Conservation (phyloP, 306 rosid genomes). For the Hippophae rhamnoides region DNA sequence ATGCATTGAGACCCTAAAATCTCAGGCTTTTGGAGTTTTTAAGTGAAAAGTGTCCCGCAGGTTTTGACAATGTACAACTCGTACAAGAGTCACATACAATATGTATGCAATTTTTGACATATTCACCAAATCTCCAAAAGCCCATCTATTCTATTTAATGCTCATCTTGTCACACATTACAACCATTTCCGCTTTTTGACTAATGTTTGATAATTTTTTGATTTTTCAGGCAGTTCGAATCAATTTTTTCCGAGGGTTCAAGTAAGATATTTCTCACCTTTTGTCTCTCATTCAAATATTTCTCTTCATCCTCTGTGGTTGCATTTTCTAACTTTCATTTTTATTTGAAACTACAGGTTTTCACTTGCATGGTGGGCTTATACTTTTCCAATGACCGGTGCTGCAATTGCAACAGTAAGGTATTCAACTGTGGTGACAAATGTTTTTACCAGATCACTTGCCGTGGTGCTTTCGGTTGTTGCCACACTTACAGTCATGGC, state of each 20-base stretch:
- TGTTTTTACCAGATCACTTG: slow-evolving; percentile 37
- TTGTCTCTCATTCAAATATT: neutral
- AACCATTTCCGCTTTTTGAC: no score
- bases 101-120: no score
- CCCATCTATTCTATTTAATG: no score
- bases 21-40: no score
- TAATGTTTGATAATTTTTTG: no score
- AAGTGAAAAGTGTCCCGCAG: no score
- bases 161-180: no score
- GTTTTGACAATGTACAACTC: no score
- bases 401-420: slow-evolving; percentile 80
- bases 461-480: slow-evolving; percentile 33
- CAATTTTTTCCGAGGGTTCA: slow-evolving; percentile 72
- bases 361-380: slow-evolving; percentile 99
- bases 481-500: slow-evolving; percentile 47
- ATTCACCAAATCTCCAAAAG: no score
- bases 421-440: slow-evolving; percentile 63
- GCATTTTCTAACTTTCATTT: slow-evolving; percentile 13
- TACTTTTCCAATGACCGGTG: slow-evolving; percentile 98
- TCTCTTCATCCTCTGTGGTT: neutral
- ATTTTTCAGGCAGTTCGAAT: slow-evolving; percentile 68
- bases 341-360: slow-evolving; percentile 40
- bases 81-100: no score
- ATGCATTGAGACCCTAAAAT: no score
- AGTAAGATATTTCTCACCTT: slow-evolving; percentile 29